phyloP scores from a whole-genome alignment of 495 filamentous ascomycete genomes.

The Margaritispora aquatica region DNA sequence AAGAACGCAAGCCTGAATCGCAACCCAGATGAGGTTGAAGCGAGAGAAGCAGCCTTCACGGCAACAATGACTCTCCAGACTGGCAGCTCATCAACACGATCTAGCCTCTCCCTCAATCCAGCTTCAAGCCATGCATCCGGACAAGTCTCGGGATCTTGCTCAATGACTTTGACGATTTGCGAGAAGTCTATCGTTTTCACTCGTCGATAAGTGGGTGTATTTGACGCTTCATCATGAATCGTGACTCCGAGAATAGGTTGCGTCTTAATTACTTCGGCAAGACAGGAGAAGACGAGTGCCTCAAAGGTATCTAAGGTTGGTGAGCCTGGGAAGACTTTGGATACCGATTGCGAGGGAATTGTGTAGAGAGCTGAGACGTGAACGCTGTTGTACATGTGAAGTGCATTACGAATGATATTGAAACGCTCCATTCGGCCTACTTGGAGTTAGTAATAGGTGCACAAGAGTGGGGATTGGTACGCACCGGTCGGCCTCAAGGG shows the following conservation, averaged over 20 bases:
- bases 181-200: slow-evolving; percentile 1
- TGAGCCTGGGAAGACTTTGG: background rate
- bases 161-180: slow-evolving; percentile 6
- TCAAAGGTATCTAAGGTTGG: background rate
- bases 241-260: slow-evolving; percentile 6
- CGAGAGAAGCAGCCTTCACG: background rate
- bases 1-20: slow-evolving; percentile 1
- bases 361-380: slow-evolving; percentile 1
- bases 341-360: background rate
- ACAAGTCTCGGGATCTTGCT: background rate
- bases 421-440: slow-evolving; percentile 4
- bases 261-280: background rate
- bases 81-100: background rate
- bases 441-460: background rate
- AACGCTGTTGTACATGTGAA: slow-evolving; percentile 1
- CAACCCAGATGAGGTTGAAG: background rate
- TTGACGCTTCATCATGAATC: background rate
- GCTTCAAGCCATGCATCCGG: background rate
- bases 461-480: background rate
- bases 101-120: background rate
- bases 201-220: background rate
- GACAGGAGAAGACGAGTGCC: background rate
- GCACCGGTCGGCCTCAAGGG: background rate
- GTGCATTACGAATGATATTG: background rate
- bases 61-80: slow-evolving; percentile 7